A percentile compares a stretch with the other conserved stretches of the same genome.
Evolutionary conservation across 371 early-diverging fungal species (phyloP).

Genomic region (Mucor sp.): DNA sequence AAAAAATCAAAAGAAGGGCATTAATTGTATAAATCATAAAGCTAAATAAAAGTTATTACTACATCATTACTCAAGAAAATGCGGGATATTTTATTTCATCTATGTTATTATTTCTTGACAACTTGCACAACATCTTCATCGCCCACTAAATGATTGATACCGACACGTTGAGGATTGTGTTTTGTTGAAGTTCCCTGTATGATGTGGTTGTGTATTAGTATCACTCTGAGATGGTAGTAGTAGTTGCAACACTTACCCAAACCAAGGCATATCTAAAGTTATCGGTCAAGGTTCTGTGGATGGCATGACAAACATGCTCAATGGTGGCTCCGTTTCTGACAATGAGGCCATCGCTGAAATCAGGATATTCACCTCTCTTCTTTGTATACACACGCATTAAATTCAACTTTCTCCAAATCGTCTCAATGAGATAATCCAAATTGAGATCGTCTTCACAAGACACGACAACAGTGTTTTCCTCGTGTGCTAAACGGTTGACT

Average conservation of each 20-base stretch:
- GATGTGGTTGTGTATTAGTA: neutral
- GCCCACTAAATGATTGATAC: conserved; percentile 88
- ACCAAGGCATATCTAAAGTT: conserved; percentile 95
- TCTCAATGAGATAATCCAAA: conserved; percentile 89
- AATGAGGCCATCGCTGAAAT: conserved; percentile 96
- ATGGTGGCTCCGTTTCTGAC: conserved; percentile 88
- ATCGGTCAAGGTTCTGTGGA: conserved; percentile 91
- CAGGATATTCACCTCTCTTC: conserved; percentile 93
- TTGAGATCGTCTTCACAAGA: conserved; percentile 95
- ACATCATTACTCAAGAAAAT: neutral
- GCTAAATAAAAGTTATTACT: conserved; percentile 2
- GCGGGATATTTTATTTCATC: neutral
- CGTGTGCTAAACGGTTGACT: conserved; percentile 87
- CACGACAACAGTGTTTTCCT: conserved; percentile 90
- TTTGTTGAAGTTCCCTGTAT: conserved; percentile 86
- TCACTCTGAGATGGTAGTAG: too few relatives aligned
- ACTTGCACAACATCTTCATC: conserved; percentile 99
- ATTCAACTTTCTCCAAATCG: conserved; percentile 87
- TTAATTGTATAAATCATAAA: conserved; percentile 7
- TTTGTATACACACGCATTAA: conserved; percentile 98
- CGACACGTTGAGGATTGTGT: conserved; percentile 96
- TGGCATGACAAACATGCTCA: conserved; percentile 95
- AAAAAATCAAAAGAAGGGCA: neutral
- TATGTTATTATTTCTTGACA: conserved; percentile 59
- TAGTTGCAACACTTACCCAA: conserved; percentile 78